Percentiles rank a stretch among this genome's conserved stretches.
phyloP scores from a whole-genome alignment of 2,329 filamentous ascomycete genomes.

The Ophiostoma quercus region DNA sequence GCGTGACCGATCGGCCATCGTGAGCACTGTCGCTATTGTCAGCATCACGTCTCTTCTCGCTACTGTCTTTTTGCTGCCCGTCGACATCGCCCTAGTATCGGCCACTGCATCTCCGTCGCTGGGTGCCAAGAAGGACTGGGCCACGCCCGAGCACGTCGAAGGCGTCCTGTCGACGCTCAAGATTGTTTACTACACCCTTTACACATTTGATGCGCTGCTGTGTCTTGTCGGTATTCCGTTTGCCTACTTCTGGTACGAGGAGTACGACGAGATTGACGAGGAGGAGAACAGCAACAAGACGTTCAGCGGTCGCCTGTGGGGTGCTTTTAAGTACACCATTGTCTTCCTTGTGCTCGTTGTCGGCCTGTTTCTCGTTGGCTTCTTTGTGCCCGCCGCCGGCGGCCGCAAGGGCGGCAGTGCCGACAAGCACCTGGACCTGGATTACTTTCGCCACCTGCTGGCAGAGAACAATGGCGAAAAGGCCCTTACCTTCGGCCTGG shows the following conservation, averaged over 20 bases:
- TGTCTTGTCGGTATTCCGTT: constrained; percentile 90
- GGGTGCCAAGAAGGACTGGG: constrained; percentile 91
- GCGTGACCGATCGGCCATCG: constrained; percentile 73
- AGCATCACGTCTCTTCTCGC: constrained; percentile 83
- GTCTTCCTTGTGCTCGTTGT: constrained; percentile 75
- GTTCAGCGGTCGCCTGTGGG: constrained; percentile 64
- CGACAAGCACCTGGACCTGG: constrained; percentile 62
- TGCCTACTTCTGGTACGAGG: constrained; percentile 97
- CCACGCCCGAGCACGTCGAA: constrained; percentile 72
- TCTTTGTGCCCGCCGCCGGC: constrained; percentile 81
- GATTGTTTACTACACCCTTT: constrained; percentile 87
- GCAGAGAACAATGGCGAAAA: constrained; percentile 87
- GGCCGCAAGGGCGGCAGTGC: constrained; percentile 39
- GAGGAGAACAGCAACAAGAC: constrained; percentile 63
- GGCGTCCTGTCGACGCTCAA: constrained; percentile 75
- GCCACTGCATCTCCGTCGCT: constrained; percentile 71
- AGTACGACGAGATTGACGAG: constrained; percentile 85
- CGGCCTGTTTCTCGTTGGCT: constrained; percentile 82
- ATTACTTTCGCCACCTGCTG: constrained; percentile 84
- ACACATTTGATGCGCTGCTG: constrained; percentile 83
- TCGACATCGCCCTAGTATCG: constrained; percentile 91
- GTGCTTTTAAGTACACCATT: constrained; percentile 86
- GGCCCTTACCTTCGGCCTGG: constrained; percentile 82
- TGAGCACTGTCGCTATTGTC: constrained; percentile 79
- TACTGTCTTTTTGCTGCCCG: constrained; percentile 84